Percentiles rank a stretch among this genome's conserved stretches.
Evolutionary conservation across 345 rosid genomes (phyloP).

Genomic region (Xanthoceras sorbifolium): DNA sequence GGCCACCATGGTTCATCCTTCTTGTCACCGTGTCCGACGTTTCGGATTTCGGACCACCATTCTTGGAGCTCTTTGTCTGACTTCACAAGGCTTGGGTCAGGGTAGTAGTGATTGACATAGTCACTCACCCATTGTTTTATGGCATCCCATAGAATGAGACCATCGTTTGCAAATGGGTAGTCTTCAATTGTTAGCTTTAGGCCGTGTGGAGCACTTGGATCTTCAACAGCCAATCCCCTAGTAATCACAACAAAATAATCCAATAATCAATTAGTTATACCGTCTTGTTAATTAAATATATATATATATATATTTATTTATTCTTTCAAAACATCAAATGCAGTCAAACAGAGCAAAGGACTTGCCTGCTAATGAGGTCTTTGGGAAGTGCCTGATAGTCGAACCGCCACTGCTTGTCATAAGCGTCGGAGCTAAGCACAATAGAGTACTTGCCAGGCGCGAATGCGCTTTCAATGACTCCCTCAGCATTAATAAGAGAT

Average conservation of each 20-base stretch:
- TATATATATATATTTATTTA: no score
- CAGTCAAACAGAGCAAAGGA: neutral
- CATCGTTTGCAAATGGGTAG: constrained; percentile 65
- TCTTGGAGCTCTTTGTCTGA: constrained; percentile 41
- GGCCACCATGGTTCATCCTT: constrained; percentile 31
- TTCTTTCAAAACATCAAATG: no score
- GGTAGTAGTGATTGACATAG: constrained; percentile 24
- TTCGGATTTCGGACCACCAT: constrained; percentile 37
- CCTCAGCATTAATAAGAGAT: constrained; percentile 51
- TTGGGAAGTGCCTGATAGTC: constrained; percentile 55
- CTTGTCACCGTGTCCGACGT: constrained; percentile 4
- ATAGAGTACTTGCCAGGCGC: constrained; percentile 51
- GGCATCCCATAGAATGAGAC: constrained; percentile 52
- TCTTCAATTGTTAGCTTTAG: constrained; percentile 54
- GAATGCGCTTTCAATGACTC: constrained; percentile 62
- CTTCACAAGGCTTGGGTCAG: neutral
- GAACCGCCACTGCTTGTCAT: constrained; percentile 57
- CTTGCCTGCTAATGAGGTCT: constrained; percentile 53
- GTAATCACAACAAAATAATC: no score
- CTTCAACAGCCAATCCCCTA: constrained; percentile 61
- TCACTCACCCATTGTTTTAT: constrained; percentile 46
- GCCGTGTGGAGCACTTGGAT: constrained; percentile 50
- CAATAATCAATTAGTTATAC: neutral
- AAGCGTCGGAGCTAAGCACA: constrained; percentile 56
- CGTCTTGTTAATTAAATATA: no score